Conservation (phyloP, 805 yeast genomes). For the Metschnikowia cerradonensis region DNA sequence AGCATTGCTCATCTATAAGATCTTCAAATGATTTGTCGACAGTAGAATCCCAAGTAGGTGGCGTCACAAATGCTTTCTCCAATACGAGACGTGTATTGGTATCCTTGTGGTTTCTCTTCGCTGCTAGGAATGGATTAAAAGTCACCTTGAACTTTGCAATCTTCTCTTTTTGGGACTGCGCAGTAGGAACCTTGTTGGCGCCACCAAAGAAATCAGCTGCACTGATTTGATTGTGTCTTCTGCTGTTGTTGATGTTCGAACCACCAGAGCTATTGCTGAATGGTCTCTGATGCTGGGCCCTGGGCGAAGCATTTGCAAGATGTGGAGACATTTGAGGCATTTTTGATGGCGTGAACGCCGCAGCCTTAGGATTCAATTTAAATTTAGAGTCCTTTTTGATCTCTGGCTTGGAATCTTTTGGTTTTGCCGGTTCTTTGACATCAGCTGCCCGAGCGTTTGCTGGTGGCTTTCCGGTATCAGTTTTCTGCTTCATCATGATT, state of each 20-base stretch:
- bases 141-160: conserved; percentile 34
- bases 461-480: conserved; percentile 5
- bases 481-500: conserved; percentile 41
- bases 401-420: conserved; percentile 2
- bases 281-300: conserved; percentile 30
- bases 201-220: conserved; percentile 44
- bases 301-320: conserved; percentile 33
- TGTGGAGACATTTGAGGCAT: conserved; percentile 25
- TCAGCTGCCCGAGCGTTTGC: neutral
- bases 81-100: conserved; percentile 27
- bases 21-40: conserved; percentile 53
- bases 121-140: conserved; percentile 52
- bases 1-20: conserved; percentile 42
- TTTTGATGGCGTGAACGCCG: conserved; percentile 54
- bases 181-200: conserved; percentile 34
- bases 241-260: conserved; percentile 12
- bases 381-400: conserved; percentile 34
- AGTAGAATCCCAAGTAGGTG: conserved; percentile 73
- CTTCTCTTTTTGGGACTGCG: conserved; percentile 32
- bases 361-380: conserved; percentile 68
- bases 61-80: conserved; percentile 65
- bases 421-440: conserved; percentile 4
- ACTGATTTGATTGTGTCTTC: conserved; percentile 36
- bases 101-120: conserved; percentile 30
- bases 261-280: conserved; percentile 21